phyloP scores from a whole-genome alignment of 1,139 yeast genomes.

The Kluyveromyces sp. region DNA sequence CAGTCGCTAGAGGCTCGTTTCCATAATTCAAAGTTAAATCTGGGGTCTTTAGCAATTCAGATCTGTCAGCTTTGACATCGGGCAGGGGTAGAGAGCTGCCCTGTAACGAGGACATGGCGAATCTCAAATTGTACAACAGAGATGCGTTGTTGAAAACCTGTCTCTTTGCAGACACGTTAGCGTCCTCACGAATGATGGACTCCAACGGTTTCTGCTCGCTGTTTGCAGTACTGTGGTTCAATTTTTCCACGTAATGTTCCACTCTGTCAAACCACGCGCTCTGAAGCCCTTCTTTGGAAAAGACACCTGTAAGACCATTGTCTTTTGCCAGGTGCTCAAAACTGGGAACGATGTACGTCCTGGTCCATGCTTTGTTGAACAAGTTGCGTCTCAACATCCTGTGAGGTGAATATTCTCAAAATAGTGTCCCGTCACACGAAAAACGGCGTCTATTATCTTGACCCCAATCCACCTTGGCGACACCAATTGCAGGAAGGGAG shows the following conservation, averaged over 20 bases:
- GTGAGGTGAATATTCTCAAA: too few species aligned
- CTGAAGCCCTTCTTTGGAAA: slow-evolving; percentile 44
- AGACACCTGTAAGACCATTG: slow-evolving; percentile 47
- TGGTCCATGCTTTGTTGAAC: slow-evolving; percentile 8
- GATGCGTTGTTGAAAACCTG: slow-evolving; percentile 52
- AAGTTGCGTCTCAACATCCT: slow-evolving; percentile 10
- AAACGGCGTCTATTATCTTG: too few species aligned
- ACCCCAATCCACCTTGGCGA: too few species aligned
- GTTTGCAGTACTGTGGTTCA: slow-evolving; percentile 34
- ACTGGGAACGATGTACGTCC: slow-evolving; percentile 20
- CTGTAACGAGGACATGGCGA: slow-evolving; percentile 50
- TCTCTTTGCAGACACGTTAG: slow-evolving; percentile 28
- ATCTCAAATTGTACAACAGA: slow-evolving; percentile 50
- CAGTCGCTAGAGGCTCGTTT: slow-evolving; percentile 35
- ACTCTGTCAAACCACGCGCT: slow-evolving; percentile 59
- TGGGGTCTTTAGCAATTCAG: slow-evolving; percentile 42
- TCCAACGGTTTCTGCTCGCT: slow-evolving; percentile 24
- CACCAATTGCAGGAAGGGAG: too few species aligned
- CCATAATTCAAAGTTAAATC: slow-evolving; percentile 26
- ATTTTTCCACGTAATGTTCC: slow-evolving; percentile 39
- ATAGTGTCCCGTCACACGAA: too few species aligned
- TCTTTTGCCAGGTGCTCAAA: slow-evolving; percentile 26
- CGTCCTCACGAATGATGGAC: slow-evolving; percentile 25
- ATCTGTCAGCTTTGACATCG: slow-evolving; percentile 14
- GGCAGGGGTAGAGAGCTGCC: slow-evolving; percentile 17